Evolutionary conservation across 2,329 filamentous ascomycete genomes (phyloP), one percentile per base, ranked within the genome.

Genomic region (Aspergillus sergii): DNA sequence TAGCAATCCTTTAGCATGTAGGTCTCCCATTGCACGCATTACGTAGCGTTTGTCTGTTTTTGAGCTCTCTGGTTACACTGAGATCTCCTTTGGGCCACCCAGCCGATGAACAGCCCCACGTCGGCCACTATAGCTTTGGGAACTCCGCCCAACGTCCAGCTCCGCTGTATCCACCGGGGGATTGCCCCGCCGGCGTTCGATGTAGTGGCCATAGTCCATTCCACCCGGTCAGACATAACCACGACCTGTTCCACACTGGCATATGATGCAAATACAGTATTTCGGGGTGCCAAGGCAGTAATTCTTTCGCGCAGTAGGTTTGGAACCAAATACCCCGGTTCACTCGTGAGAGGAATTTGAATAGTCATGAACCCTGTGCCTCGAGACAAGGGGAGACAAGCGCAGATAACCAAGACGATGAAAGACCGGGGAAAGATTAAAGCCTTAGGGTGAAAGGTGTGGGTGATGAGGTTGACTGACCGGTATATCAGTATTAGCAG

Each of bases 191-290:
- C 73, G 11, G 77, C 75, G 61, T 78, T 70, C 19, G 76, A 78
- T 11, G 74, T 74, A 8, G 76, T 79, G 4, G 74, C 76, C 75
- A 79, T 78, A 4, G 69, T 73, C 76, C 77, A 79, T 48, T 76
- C 71, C 46, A 71, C 53, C 58, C 19, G 56, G 48, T 30, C 50
- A 16, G 64, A 39, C 4, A 65, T 51, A 36, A 67, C 56, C 10
- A 64, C 58, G 2, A 77, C 71, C 28, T 67, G 70, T 64, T 79
- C 77, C n/a, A 78, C 67, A 60, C 76, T 76, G 2, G 73, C 73
- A 59, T 79, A 78, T 23, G 70, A 68, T 30, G 74, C 76, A 54
- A 76, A 75, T 36, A 77, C 69, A 1, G 70, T 65, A 39, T 70
- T 65, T 12, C 68, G 68, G 0, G 76, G 71, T 12, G 67, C 69